Percentiles rank a stretch among this genome's conserved stretches.
Evolutionary conservation across 257 asterid genomes (phyloP).

Genomic region (Sherardia arvensis): DNA sequence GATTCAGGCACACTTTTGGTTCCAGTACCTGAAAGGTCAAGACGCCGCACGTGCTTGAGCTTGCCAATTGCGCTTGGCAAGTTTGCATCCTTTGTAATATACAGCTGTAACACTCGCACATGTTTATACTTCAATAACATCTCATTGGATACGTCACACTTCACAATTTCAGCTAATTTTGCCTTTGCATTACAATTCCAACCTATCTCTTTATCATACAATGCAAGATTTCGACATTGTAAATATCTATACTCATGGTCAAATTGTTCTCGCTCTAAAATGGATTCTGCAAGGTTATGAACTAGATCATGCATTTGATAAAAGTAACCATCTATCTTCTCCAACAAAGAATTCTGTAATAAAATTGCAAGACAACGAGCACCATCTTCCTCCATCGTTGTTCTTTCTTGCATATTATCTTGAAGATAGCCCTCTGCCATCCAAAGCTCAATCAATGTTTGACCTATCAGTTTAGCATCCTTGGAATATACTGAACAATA

Average conservation of each 20-base stretch:
- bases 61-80: conserved; percentile 5
- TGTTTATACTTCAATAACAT: background rate
- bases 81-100: accelerated
- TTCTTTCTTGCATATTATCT: background rate
- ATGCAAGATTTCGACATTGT: background rate
- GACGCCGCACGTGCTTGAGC: conserved; percentile 12
- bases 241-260: background rate
- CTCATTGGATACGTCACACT: background rate
- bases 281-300: conserved; percentile 24
- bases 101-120: conserved; percentile 2
- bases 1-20: conserved; percentile 3
- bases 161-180: background rate
- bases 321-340: too few relatives aligned
- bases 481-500: background rate
- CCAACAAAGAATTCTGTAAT: background rate
- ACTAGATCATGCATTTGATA: conserved; percentile 16
- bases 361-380: background rate
- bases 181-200: background rate
- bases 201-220: background rate
- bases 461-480: background rate
- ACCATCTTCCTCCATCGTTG: background rate
- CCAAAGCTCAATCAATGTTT: background rate
- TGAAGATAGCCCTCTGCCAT: background rate
- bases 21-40: accelerated
- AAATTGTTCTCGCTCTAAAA: conserved; percentile 1